Conservation (phyloP, 306 rosid species). For the Quercus agrifolia region DNA sequence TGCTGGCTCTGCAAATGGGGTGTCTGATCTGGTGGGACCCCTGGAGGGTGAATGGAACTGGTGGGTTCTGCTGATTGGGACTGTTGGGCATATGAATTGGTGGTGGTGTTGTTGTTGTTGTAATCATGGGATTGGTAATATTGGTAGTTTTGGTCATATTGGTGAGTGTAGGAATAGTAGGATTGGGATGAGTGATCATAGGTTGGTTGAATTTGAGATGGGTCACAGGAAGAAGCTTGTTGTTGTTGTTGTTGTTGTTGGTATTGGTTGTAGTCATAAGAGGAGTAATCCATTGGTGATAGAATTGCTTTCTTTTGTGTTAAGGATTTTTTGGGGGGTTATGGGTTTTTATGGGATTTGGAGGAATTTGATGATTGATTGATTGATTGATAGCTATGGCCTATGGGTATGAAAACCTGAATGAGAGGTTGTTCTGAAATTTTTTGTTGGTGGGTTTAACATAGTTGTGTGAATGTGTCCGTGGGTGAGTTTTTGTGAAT, state of each 20-base stretch:
- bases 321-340: not conserved
- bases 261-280: conserved; percentile 20
- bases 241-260: not conserved
- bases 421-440: no score
- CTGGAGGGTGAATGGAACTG: conserved; percentile 38
- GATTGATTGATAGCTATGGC: no score
- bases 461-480: no score
- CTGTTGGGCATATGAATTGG: conserved; percentile 6
- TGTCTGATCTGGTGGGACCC: conserved; percentile 18
- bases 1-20: conserved; percentile 21
- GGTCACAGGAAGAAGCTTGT: not conserved
- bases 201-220: conserved; percentile 21
- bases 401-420: no score
- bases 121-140: conserved; percentile 25
- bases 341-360: no score
- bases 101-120: not conserved
- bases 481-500: no score
- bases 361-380: no score
- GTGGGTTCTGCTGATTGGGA: conserved; percentile 23
- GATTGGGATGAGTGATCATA: conserved; percentile 16
- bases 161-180: conserved; percentile 16
- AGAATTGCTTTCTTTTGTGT: no score
- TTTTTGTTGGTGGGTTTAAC: no score
- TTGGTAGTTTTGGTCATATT: not conserved
- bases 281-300: conserved; percentile 13